These are phyloP conservation scores for Malbranchea zuffiana DNA, from an alignment of 2,329 filamentous ascomycete genomes.

Conservation along the genomic window DNA sequence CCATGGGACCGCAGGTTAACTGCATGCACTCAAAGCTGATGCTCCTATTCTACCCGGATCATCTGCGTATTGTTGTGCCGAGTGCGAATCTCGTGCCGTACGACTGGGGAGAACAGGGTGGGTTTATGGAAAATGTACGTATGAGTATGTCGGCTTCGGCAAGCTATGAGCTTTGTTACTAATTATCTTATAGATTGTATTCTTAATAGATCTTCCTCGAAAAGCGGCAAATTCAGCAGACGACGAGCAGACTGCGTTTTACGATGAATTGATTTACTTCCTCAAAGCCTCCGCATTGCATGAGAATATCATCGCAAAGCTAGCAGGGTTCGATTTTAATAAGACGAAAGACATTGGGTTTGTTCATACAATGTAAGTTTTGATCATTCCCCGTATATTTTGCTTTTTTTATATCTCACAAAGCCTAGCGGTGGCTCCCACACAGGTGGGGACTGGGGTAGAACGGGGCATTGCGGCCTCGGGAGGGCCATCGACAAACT, in stretches of 20 bases:
- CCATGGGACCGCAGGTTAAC: constrained; percentile 58
- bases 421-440: constrained; percentile 48
- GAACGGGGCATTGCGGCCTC: constrained; percentile 65
- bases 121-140: constrained; percentile 71
- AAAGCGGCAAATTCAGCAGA: constrained; percentile 19
- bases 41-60: constrained; percentile 63
- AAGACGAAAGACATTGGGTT: constrained; percentile 63
- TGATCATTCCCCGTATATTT: background rate
- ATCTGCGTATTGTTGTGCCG: constrained; percentile 71
- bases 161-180: constrained; percentile 4
- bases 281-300: constrained; percentile 56
- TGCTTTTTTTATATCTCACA: constrained; percentile 8
- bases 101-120: constrained; percentile 82
- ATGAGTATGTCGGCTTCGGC: background rate
- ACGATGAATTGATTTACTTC: constrained; percentile 60
- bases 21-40: constrained; percentile 94
- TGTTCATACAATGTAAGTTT: constrained; percentile 66
- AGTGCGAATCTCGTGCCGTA: constrained; percentile 75
- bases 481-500: constrained; percentile 55
- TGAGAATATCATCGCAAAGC: constrained; percentile 52
- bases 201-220: constrained; percentile 78
- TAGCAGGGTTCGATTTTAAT: constrained; percentile 72
- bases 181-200: constrained; percentile 51
- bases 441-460: constrained; percentile 34
- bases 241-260: constrained; percentile 45